Conservation (phyloP, 1,139 yeast genomes). For the Geotrichum klebahnii region DNA sequence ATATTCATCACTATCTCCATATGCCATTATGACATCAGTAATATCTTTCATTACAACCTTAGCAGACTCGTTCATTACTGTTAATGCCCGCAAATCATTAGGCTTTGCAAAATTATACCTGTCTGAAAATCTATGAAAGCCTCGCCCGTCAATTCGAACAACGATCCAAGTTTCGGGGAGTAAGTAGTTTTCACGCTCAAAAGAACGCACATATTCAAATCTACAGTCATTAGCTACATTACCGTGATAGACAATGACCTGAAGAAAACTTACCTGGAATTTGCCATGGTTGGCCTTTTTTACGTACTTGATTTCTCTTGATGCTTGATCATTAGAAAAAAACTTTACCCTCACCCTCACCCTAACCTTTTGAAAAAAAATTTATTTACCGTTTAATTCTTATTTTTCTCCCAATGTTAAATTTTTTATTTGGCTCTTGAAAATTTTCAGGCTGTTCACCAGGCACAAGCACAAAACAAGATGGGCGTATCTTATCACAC, state of each 20-base stretch:
- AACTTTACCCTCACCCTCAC: background rate
- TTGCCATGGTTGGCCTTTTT: constrained; percentile 29
- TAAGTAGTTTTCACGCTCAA: constrained; percentile 69
- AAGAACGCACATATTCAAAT: constrained; percentile 78
- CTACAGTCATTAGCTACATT: constrained; percentile 62
- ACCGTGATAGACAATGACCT: no score
- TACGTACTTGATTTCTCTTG: background rate
- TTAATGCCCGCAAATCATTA: constrained; percentile 71
- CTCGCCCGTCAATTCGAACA: constrained; percentile 87
- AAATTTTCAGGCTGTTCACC: constrained; percentile 7
- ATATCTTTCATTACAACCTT: constrained; percentile 54
- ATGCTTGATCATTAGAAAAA: background rate
- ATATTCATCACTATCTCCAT: constrained; percentile 95
- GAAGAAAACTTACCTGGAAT: constrained; percentile 26
- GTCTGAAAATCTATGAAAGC: constrained; percentile 78
- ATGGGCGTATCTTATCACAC: constrained; percentile 62
- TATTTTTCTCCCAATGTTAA: constrained; percentile 1
- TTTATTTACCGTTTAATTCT: constrained; percentile 5
- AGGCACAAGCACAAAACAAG: constrained; percentile 1
- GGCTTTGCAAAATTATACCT: constrained; percentile 78
- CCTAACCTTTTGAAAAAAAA: constrained; percentile 6
- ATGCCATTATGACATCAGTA: constrained; percentile 74
- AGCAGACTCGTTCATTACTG: constrained; percentile 81
- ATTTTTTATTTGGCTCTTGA: background rate
- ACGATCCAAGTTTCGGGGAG: constrained; percentile 80